Percentiles rank a stretch among this genome's conserved stretches.
Evolutionary conservation across 2,329 filamentous ascomycete genomes (phyloP).

Genomic region (Chrysosphaeria jannelii): DNA sequence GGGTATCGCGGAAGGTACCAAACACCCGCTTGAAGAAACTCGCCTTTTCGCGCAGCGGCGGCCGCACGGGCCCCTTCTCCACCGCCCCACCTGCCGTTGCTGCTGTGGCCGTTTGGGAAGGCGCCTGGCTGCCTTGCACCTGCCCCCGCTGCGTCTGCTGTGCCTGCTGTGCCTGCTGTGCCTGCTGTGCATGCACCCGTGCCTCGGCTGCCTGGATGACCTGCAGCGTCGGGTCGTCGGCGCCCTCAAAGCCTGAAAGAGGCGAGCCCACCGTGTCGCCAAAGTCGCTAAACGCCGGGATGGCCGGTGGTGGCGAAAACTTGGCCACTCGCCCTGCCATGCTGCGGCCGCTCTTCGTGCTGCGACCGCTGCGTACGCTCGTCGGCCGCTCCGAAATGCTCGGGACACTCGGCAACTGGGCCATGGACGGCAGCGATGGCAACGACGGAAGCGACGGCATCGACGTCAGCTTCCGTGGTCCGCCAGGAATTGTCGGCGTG

Average conservation of each 20-base stretch:
- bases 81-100: constrained; percentile 3
- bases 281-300: constrained; percentile 9
- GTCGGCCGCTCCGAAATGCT: constrained; percentile 17
- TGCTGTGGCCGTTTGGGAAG: too few relatives aligned
- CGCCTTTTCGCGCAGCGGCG: constrained; percentile 23
- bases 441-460: constrained; percentile 9
- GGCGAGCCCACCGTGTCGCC: constrained; percentile 26
- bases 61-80: too few relatives aligned
- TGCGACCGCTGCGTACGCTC: constrained; percentile 25
- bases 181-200: too few relatives aligned
- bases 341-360: constrained; percentile 12
- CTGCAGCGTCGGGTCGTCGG: constrained; percentile 18
- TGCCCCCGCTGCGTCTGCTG: too few relatives aligned
- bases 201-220: too few relatives aligned
- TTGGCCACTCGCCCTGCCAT: too few relatives aligned
- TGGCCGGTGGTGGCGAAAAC: too few relatives aligned
- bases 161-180: too few relatives aligned
- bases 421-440: constrained; percentile 11
- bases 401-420: constrained; percentile 10
- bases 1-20: constrained; percentile 31
- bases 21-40: constrained; percentile 91
- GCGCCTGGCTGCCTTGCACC: too few relatives aligned
- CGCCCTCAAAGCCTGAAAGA: constrained; percentile 26
- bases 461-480: constrained; percentile 25
- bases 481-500: constrained; percentile 55